phyloP scores from a whole-genome alignment of 1,139 yeast species.

The Zygoascus hellenicus region DNA sequence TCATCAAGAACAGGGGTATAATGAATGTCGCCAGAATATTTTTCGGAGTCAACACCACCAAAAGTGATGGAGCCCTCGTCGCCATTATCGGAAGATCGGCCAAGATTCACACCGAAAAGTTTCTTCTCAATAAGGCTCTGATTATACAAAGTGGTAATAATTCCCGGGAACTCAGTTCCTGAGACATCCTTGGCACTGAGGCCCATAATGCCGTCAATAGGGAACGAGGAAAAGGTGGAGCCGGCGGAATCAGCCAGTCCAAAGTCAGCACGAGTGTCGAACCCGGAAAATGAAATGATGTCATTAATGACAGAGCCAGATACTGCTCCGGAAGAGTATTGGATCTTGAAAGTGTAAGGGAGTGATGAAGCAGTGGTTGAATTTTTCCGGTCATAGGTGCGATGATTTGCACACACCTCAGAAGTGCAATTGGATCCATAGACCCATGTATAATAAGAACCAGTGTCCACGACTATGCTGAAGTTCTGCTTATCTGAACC shows the following conservation, averaged over 20 bases:
- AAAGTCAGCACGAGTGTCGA: slow-evolving; percentile 42
- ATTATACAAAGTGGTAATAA: slow-evolving; percentile 38
- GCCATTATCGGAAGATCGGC: slow-evolving; percentile 32
- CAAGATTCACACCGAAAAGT: slow-evolving; percentile 42
- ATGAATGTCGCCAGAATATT: slow-evolving; percentile 41
- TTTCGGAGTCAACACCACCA: slow-evolving; percentile 39
- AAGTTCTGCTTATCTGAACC: slow-evolving; percentile 35
- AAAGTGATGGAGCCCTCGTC: slow-evolving; percentile 43
- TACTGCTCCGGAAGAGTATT: slow-evolving; percentile 53
- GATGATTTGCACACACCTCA: slow-evolving; percentile 40
- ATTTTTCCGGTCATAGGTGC: slow-evolving; percentile 30
- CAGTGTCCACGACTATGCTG: slow-evolving; percentile 57
- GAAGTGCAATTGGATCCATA: slow-evolving; percentile 49
- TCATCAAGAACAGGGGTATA: slow-evolving; percentile 39
- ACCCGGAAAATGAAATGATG: slow-evolving; percentile 40
- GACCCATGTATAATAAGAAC: slow-evolving; percentile 61
- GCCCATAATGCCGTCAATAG: slow-evolving; percentile 59
- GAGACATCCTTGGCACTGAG: slow-evolving; percentile 39
- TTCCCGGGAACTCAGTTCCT: slow-evolving; percentile 33
- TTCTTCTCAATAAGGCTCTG: slow-evolving; percentile 35
- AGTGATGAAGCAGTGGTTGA: slow-evolving; percentile 20
- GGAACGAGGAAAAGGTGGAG: slow-evolving; percentile 45
- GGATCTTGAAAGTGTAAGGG: slow-evolving; percentile 38
- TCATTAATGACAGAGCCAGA: slow-evolving; percentile 44
- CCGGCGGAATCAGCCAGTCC: slow-evolving; percentile 55